Evolutionary conservation across 176 grass and related monocot genomes (phyloP).

Genomic region (Bonia amplexicaulis): DNA sequence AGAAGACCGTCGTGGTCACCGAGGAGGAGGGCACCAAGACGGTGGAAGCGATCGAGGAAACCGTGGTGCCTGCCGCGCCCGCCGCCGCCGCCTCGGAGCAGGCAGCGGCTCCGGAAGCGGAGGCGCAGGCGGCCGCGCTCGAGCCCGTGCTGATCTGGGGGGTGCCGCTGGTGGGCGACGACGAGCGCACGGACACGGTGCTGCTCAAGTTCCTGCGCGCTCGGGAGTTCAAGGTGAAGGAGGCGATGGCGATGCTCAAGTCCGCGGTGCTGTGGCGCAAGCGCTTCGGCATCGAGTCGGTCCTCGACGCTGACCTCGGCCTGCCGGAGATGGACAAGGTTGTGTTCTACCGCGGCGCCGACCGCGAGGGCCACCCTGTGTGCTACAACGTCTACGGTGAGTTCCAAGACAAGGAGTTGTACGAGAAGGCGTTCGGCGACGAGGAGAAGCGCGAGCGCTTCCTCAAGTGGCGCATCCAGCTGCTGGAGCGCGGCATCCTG

Average conservation of each 20-base stretch:
- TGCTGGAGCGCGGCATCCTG: constrained; percentile 81
- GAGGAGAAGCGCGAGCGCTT: constrained; percentile 89
- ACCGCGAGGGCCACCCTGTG: constrained; percentile 78
- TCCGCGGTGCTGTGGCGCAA: constrained; percentile 84
- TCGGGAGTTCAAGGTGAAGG: constrained; percentile 91
- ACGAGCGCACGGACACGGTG: constrained; percentile 74
- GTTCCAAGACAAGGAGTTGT: constrained; percentile 96
- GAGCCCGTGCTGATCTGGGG: constrained; percentile 80
- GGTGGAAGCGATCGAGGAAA: constrained; percentile 59
- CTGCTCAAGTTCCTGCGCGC: constrained; percentile 96
- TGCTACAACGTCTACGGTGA: constrained; percentile 96
- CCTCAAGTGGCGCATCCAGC: constrained; percentile 98
- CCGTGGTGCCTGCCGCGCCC: constrained; percentile 43
- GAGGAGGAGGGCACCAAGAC: constrained; percentile 65
- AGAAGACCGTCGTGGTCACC: constrained; percentile 47
- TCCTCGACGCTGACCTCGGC: constrained; percentile 70
- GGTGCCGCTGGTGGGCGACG: constrained; percentile 73
- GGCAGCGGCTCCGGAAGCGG: constrained; percentile 16
- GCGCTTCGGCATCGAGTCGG: constrained; percentile 75
- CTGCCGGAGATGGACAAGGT: constrained; percentile 72
- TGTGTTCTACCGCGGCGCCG: constrained; percentile 70
- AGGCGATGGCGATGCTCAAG: constrained; percentile 79
- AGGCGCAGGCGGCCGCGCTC: neutral
- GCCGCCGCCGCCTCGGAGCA: constrained; percentile 23
- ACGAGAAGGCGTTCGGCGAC: constrained; percentile 91